Evolutionary conservation across 257 asterid species (phyloP).

Genomic region (Jacaranda copaia): DNA sequence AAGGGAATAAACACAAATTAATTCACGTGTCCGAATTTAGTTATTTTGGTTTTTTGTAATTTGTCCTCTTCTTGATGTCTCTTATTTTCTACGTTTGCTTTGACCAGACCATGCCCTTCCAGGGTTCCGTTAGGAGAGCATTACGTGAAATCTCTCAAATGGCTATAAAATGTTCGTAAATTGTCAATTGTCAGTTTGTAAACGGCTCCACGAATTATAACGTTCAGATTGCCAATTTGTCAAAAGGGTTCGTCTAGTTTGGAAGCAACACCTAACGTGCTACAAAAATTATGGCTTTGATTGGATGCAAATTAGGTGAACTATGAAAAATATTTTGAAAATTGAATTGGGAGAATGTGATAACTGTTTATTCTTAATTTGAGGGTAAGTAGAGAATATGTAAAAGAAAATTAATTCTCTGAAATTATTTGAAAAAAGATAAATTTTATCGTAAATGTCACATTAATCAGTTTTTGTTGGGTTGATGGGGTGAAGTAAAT

Average conservation of each 20-base stretch:
- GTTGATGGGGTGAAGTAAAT: too few relatives aligned
- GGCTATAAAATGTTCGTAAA: background rate
- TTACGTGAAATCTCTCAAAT: constrained; percentile 27
- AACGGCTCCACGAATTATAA: constrained; percentile 52
- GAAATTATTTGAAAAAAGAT: too few relatives aligned
- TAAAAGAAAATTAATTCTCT: too few relatives aligned
- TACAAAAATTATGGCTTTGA: too few relatives aligned
- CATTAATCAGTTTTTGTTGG: too few relatives aligned
- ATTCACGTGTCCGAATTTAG: background rate
- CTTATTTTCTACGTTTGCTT: background rate
- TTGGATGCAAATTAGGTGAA: too few relatives aligned
- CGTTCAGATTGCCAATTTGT: constrained; percentile 23
- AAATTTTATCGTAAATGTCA: too few relatives aligned
- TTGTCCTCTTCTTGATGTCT: background rate
- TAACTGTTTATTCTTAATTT: too few relatives aligned
- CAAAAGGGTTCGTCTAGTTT: constrained; percentile 1
- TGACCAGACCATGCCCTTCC: background rate
- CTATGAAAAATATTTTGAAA: too few relatives aligned
- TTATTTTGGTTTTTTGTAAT: background rate
- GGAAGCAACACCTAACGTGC: constrained; percentile 30
- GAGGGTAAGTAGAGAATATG: too few relatives aligned
- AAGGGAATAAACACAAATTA: background rate
- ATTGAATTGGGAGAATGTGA: too few relatives aligned
- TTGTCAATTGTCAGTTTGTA: constrained; percentile 56
- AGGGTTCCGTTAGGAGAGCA: constrained; percentile 33